Evolutionary conservation across 2,329 filamentous ascomycete species (phyloP).

Genomic region (Diaporthe sp.): DNA sequence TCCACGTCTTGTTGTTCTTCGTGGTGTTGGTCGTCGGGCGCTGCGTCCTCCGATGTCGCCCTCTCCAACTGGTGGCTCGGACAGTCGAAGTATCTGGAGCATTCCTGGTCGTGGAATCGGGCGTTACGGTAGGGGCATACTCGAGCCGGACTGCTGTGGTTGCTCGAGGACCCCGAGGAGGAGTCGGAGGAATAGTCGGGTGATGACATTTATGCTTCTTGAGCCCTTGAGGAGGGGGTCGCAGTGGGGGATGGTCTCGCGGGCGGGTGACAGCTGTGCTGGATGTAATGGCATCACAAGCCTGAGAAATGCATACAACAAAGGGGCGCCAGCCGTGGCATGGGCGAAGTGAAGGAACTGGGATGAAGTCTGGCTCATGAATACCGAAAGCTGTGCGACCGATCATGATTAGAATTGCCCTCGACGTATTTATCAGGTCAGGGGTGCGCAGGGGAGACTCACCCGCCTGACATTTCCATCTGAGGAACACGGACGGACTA

Average conservation of each 20-base stretch:
- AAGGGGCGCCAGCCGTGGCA: background rate
- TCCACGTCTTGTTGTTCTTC: constrained; percentile 34
- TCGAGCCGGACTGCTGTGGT: background rate
- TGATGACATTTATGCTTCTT: constrained; percentile 33
- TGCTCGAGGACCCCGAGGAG: constrained; percentile 17
- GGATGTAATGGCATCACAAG: background rate
- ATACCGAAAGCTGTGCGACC: background rate
- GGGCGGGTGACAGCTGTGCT: background rate
- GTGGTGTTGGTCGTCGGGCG: constrained; percentile 43
- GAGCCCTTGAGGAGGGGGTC: background rate
- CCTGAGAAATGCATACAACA: background rate
- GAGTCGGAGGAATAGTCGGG: constrained; percentile 29
- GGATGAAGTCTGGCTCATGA: background rate
- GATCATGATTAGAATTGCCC: background rate
- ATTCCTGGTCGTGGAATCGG: constrained; percentile 55
- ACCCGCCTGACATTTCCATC: constrained; percentile 4
- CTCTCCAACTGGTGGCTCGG: constrained; percentile 57
- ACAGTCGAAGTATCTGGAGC: constrained; percentile 59
- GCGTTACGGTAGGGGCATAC: constrained; percentile 52
- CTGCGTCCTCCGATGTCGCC: constrained; percentile 6
- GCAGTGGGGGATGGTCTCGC: constrained; percentile 4
- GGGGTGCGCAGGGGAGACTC: background rate
- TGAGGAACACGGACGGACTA: background rate
- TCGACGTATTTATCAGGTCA: background rate
- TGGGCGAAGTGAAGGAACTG: background rate